Evolutionary conservation across 129 eudicot genomes (phyloP).

Genomic region (Centrapalus pauciflorus): DNA sequence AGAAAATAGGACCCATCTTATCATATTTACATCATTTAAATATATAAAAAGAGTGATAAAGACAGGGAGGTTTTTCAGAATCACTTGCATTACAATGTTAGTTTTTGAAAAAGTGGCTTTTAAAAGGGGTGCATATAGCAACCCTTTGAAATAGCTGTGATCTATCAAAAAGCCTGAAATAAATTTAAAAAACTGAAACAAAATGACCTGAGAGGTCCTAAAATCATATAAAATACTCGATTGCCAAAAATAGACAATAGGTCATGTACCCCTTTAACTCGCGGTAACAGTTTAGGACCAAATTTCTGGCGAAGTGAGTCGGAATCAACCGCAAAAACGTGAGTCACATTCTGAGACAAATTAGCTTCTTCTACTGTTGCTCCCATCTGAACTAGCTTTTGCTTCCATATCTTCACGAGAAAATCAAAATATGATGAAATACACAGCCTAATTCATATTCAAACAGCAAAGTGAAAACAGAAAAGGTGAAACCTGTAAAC

Average conservation of each 20-base stretch:
- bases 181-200: background rate
- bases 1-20: no score
- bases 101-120: no score
- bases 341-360: conserved; percentile 49
- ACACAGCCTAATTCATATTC: background rate
- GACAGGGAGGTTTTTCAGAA: no score
- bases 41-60: no score
- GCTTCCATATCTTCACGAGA: conserved; percentile 72
- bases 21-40: no score
- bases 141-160: no score
- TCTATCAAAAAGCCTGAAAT: no score
- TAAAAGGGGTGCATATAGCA: no score
- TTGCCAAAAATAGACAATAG: background rate
- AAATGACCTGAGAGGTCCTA: no score
- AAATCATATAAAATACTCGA: no score
- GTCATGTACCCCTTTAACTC: conserved; percentile 43
- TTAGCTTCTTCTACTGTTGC: conserved; percentile 52
- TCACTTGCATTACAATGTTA: no score
- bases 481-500: conserved; percentile 68
- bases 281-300: conserved; percentile 21
- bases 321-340: conserved; percentile 58
- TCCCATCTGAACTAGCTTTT: conserved; percentile 81
- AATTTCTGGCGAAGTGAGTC: conserved; percentile 39
- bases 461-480: background rate
- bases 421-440: background rate